Base-by-base conservation (phyloP, 176 grass and related monocot species). In the Microstegium vimineum region DNA sequence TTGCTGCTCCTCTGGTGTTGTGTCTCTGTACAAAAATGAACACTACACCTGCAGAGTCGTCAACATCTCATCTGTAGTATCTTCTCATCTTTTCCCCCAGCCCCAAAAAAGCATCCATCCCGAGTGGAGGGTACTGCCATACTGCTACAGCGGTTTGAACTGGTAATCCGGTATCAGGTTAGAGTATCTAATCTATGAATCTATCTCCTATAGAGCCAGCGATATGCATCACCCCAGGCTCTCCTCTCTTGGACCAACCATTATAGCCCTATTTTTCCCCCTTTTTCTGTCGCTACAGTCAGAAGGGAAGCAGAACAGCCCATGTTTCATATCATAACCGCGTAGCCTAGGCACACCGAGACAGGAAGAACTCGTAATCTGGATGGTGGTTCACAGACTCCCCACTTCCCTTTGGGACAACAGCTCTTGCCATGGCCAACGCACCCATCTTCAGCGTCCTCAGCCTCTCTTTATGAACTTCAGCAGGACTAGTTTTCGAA, bases 281-380 rank as follows among this genome's bases (percentile, higher is more conserved):
- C 36, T 18, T 67, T 56, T 59, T 62, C n/a, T 43, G 10, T 41
- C 35, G 35, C 62, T 82, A 80, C 51, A 26, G 36, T 88, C 84
- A 59, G 41, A 46, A 26, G 42, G 35, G 64, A 31, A 40, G 17
- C 31, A 6, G 20, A 70, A 33, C 25, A 65, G 23, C 22, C 25
- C n/a, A 22, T 37, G 52, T 71, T 75, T 80, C 34, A 74, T 26
- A 54, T 22, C 20, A 60, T 27, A 62, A 34, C 66, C 65, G 11
- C 56, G 8, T 43, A 77, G 16, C 69, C 83, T 94, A 91, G 75
- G 71, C 27, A 63, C 80, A 77, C 30, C 92, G 81, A 45, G 89
- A 94, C 59, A 91, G 26, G 81, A 94, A 94, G 78, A 94, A 94
- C 71, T 91, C 86, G 6, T 89, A 94, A 56, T 94, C 92, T 79